A percentile compares a stretch with the other conserved stretches of the same genome.
These are phyloP conservation scores for Acmispon strigosus DNA, from an alignment of 306 rosid genomes.

Conservation along the genomic window DNA sequence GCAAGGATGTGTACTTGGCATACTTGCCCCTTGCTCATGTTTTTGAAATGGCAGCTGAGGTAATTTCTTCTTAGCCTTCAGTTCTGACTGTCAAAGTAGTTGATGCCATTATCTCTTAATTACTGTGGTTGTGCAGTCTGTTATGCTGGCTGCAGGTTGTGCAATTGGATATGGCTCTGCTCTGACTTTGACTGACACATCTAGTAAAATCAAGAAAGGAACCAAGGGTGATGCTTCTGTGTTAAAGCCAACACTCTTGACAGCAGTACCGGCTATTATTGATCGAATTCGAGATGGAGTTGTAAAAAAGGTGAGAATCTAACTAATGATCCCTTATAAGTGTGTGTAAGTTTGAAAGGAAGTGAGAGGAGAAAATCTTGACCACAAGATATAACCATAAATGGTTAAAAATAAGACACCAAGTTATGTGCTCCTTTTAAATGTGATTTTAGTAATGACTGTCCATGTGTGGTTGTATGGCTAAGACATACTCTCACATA, in stretches of 20 bases:
- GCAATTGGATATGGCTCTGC: conserved; percentile 77
- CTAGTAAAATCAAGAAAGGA: conserved; percentile 80
- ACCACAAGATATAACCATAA: too few species aligned
- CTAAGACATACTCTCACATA: too few species aligned
- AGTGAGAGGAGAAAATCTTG: too few species aligned
- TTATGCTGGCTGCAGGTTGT: conserved; percentile 70
- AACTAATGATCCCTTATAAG: background rate
- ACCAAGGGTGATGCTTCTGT: conserved; percentile 79
- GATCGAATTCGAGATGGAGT: conserved; percentile 91
- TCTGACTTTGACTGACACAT: conserved; percentile 73
- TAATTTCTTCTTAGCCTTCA: conserved; percentile 19
- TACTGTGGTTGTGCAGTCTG: conserved; percentile 57
- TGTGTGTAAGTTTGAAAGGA: too few species aligned
- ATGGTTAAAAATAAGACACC: too few species aligned
- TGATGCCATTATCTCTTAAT: conserved; percentile 20
- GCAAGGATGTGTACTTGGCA: conserved; percentile 74
- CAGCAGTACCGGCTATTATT: conserved; percentile 88
- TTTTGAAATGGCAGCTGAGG: conserved; percentile 96
- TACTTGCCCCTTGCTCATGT: conserved; percentile 95
- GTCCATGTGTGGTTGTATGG: too few species aligned
- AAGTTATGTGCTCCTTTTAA: too few species aligned
- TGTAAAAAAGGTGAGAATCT: conserved; percentile 51
- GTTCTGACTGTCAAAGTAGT: background rate
- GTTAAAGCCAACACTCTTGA: conserved; percentile 72
- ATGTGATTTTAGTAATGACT: too few species aligned